Evolutionary conservation across 2,329 filamentous ascomycete species (phyloP).

Genomic region (Fusarium goolgardi): DNA sequence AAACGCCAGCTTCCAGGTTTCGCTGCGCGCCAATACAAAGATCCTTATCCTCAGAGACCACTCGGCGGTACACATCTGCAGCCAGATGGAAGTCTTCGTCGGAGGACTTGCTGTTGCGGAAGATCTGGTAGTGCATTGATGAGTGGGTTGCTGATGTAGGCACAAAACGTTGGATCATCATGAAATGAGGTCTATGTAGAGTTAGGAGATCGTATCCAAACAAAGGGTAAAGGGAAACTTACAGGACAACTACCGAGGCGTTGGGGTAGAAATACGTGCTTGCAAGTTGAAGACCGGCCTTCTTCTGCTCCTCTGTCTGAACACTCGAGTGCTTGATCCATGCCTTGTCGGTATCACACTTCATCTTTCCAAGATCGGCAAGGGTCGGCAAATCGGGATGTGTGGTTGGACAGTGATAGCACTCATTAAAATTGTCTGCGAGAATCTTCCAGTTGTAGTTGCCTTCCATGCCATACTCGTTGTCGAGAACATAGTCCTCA

Average conservation of each 20-base stretch:
- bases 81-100: slow-evolving; percentile 11
- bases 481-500: slow-evolving; percentile 64
- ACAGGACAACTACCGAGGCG: slow-evolving; percentile 33
- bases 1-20: slow-evolving; percentile 27
- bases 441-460: slow-evolving; percentile 70
- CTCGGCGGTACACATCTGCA: slow-evolving; percentile 21
- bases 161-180: slow-evolving; percentile 37
- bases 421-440: slow-evolving; percentile 72
- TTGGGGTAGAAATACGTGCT: slow-evolving; percentile 38
- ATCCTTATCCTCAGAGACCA: slow-evolving; percentile 34
- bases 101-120: slow-evolving; percentile 28
- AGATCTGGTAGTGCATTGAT: slow-evolving; percentile 32
- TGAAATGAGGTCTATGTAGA: slow-evolving; percentile 18
- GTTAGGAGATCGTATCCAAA: neutral
- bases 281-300: slow-evolving; percentile 24
- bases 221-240: neutral
- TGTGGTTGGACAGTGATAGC: slow-evolving; percentile 37
- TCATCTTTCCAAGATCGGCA: slow-evolving; percentile 31
- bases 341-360: slow-evolving; percentile 26
- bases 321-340: slow-evolving; percentile 34
- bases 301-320: slow-evolving; percentile 31
- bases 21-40: slow-evolving; percentile 21
- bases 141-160: slow-evolving; percentile 17
- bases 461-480: slow-evolving; percentile 65
- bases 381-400: slow-evolving; percentile 33